Percentiles rank a stretch among this genome's conserved stretches.
Conservation (phyloP, 2,329 filamentous ascomycete species). For the Xylaria hypoxylon region DNA sequence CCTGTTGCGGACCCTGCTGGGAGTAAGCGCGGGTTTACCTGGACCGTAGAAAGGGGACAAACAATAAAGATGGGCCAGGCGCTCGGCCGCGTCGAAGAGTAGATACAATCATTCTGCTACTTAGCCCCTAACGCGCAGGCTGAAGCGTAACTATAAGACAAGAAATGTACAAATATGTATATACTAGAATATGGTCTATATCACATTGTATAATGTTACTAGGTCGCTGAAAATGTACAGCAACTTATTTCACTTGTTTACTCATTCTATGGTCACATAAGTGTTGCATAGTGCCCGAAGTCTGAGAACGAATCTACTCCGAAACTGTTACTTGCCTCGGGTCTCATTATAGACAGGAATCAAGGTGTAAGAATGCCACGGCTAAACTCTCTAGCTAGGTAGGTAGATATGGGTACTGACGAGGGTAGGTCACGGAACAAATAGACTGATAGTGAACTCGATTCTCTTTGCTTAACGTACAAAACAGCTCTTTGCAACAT, state of each 20-base stretch:
- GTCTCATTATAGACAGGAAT: background rate
- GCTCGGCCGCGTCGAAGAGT: conserved; percentile 76
- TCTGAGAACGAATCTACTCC: background rate
- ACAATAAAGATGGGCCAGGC: conserved; percentile 90
- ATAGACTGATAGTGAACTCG: conserved; percentile 1
- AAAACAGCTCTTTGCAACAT: background rate
- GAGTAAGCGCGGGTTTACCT: conserved; percentile 79
- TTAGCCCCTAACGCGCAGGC: background rate
- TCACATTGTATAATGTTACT: background rate
- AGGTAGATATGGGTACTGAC: background rate
- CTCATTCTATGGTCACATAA: no score
- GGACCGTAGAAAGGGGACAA: conserved; percentile 88
- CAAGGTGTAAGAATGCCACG: background rate
- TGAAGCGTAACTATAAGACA: background rate
- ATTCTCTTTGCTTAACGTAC: background rate
- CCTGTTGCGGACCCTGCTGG: conserved; percentile 74
- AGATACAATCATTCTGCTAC: background rate
- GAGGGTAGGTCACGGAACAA: background rate
- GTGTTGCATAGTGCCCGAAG: background rate
- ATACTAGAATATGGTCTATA: background rate
- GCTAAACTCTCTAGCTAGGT: background rate
- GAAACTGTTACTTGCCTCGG: background rate
- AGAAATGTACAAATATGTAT: conserved; percentile 3
- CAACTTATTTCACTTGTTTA: background rate
- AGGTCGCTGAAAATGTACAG: background rate